phyloP scores from a whole-genome alignment of 2,329 filamentous ascomycete species.

The Pseudonectria foliicola region DNA sequence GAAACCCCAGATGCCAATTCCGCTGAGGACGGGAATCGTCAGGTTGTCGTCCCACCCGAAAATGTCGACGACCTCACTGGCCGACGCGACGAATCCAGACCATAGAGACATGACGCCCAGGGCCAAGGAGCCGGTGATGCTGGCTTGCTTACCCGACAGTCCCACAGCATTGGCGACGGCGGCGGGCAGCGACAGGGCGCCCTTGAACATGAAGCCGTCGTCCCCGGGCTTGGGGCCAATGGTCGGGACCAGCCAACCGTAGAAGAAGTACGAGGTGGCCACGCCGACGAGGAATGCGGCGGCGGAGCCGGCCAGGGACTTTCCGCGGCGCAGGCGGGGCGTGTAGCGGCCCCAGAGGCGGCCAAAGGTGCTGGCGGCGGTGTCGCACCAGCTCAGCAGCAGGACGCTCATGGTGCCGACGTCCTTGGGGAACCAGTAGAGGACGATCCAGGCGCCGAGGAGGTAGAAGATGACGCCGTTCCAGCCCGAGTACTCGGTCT shows the following conservation, averaged over 20 bases:
- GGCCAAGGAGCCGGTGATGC: slow-evolving; percentile 63
- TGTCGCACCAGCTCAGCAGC: slow-evolving; percentile 95
- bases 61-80: slow-evolving; percentile 83
- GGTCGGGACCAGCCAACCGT: slow-evolving; percentile 73
- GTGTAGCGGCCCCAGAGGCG: slow-evolving; percentile 86
- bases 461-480: slow-evolving; percentile 98
- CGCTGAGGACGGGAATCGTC: slow-evolving; percentile 89
- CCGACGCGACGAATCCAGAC: slow-evolving; percentile 81
- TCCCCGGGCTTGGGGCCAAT: slow-evolving; percentile 62
- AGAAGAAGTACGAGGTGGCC: slow-evolving; percentile 77
- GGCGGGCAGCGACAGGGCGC: slow-evolving; percentile 62
- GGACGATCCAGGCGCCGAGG: slow-evolving; percentile 78
- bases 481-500: slow-evolving; percentile 88
- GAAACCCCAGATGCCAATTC: slow-evolving; percentile 84
- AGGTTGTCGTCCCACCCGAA: slow-evolving; percentile 97
- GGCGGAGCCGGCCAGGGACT: slow-evolving; percentile 82
- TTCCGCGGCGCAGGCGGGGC: slow-evolving; percentile 73
- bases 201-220: slow-evolving; percentile 69
- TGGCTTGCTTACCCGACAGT: slow-evolving; percentile 49
- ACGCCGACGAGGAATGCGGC: slow-evolving; percentile 80
- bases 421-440: slow-evolving; percentile 88
- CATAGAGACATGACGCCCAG: slow-evolving; percentile 75
- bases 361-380: slow-evolving; percentile 90
- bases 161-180: slow-evolving; percentile 53
- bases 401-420: slow-evolving; percentile 83